Conservation (phyloP, 495 filamentous ascomycete genomes). For the Talaromyces proteolyticus region DNA sequence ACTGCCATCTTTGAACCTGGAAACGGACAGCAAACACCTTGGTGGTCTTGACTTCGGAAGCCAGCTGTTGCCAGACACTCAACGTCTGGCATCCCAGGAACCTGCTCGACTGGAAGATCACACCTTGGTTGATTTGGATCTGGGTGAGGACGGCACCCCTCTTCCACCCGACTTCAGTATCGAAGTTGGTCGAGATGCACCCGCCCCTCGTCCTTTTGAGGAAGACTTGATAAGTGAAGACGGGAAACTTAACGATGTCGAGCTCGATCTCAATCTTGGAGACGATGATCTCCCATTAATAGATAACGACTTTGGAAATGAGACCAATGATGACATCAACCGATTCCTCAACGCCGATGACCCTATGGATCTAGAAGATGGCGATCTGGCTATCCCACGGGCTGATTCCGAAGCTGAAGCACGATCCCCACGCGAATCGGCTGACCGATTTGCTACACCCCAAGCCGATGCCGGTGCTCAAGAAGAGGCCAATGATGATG, state of each 20-base stretch:
- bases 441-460: slow-evolving; percentile 48
- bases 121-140: slow-evolving; percentile 42
- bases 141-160: slow-evolving; percentile 44
- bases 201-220: slow-evolving; percentile 54
- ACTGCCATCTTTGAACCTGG: slow-evolving; percentile 54
- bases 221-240: slow-evolving; percentile 71
- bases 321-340: slow-evolving; percentile 26
- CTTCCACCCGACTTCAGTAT: slow-evolving; percentile 55
- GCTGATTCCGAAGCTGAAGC: slow-evolving; percentile 48
- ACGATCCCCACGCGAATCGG: slow-evolving; percentile 34
- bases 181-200: slow-evolving; percentile 80
- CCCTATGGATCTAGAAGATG: slow-evolving; percentile 37
- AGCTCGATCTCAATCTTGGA: slow-evolving; percentile 46
- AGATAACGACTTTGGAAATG: slow-evolving; percentile 28
- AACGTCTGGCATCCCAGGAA: slow-evolving; percentile 43
- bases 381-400: slow-evolving; percentile 45
- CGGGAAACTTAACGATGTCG: slow-evolving; percentile 41
- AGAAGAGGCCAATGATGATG: slow-evolving; percentile 50
- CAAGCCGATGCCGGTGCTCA: slow-evolving; percentile 42
- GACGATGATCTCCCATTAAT: slow-evolving; percentile 44
- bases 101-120: slow-evolving; percentile 44
- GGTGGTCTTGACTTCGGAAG: slow-evolving; percentile 57
- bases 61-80: slow-evolving; percentile 63
- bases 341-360: slow-evolving; percentile 23
- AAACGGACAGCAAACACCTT: slow-evolving; percentile 50